Conservation (phyloP, 225 moss, liverwort and hornwort genomes). For the Bryum argenteum region DNA sequence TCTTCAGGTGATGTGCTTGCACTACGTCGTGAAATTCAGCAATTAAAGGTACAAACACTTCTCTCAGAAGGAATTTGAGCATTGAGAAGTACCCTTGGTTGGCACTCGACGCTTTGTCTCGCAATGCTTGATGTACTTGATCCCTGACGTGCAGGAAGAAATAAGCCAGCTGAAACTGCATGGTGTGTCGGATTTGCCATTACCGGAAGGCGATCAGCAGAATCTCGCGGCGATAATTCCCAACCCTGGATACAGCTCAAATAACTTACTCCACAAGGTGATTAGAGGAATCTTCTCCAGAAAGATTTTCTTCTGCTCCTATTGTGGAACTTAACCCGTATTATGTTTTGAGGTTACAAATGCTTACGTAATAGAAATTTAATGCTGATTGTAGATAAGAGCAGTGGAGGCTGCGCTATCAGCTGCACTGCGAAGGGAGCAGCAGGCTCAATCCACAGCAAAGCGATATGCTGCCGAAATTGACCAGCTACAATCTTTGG, state of each 20-base stretch:
- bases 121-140: constrained; percentile 25
- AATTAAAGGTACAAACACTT: constrained; percentile 56
- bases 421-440: constrained; percentile 82
- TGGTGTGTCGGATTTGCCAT: constrained; percentile 44
- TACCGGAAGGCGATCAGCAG: constrained; percentile 33
- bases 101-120: constrained; percentile 5
- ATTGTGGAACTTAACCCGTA: neutral
- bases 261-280: constrained; percentile 53
- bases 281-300: neutral
- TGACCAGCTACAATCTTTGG: constrained; percentile 90
- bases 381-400: constrained; percentile 44
- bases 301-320: neutral
- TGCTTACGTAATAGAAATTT: constrained; percentile 21
- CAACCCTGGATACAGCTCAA: constrained; percentile 37
- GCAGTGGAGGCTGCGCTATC: constrained; percentile 75
- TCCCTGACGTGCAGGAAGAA: constrained; percentile 41
- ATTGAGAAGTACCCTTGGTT: neutral
- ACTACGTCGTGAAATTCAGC: constrained; percentile 83
- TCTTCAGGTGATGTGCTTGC: constrained; percentile 81
- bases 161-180: constrained; percentile 65
- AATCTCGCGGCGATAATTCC: constrained; percentile 8
- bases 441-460: constrained; percentile 64
- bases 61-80: neutral
- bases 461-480: constrained; percentile 78
- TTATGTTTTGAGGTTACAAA: neutral